A percentile compares a stretch with the other conserved stretches of the same genome.
Conservation (phyloP, 1,139 yeast genomes). For the Lodderomyces jiufengensis region DNA sequence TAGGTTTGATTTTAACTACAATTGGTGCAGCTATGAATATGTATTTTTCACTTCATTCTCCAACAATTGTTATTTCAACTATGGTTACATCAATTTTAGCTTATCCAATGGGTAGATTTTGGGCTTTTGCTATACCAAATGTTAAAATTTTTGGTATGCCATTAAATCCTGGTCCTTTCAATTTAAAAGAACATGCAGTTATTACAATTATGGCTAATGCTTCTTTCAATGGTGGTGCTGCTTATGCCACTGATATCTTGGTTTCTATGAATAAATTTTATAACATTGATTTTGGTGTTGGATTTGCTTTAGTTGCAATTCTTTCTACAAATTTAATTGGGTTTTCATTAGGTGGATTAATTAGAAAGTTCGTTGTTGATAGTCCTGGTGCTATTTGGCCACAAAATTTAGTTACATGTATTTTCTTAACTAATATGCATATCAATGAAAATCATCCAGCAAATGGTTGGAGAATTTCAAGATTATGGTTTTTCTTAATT, state of each 20-base stretch:
- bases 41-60: conserved; percentile 58
- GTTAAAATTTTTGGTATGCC: conserved; percentile 35
- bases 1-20: conserved; percentile 52
- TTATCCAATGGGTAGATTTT: conserved; percentile 57
- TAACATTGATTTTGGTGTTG: conserved; percentile 37
- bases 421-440: conserved; percentile 57
- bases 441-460: conserved; percentile 55
- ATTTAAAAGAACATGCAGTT: conserved; percentile 61
- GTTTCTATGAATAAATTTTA: conserved; percentile 53
- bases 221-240: conserved; percentile 56
- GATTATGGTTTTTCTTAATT: conserved; percentile 30
- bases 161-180: conserved; percentile 64
- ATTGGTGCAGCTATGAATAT: conserved; percentile 60
- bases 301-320: conserved; percentile 44
- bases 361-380: conserved; percentile 53
- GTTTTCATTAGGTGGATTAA: conserved; percentile 60
- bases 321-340: conserved; percentile 62
- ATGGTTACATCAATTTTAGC: conserved; percentile 58
- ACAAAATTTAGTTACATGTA: conserved; percentile 43
- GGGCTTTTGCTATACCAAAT: conserved; percentile 48
- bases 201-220: conserved; percentile 52
- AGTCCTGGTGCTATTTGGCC: conserved; percentile 73
- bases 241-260: conserved; percentile 59
- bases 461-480: conserved; percentile 40
- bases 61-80: conserved; percentile 51